phyloP scores from a whole-genome alignment of 768 basidiomycete species.

The Tylopilus subfusipes region DNA sequence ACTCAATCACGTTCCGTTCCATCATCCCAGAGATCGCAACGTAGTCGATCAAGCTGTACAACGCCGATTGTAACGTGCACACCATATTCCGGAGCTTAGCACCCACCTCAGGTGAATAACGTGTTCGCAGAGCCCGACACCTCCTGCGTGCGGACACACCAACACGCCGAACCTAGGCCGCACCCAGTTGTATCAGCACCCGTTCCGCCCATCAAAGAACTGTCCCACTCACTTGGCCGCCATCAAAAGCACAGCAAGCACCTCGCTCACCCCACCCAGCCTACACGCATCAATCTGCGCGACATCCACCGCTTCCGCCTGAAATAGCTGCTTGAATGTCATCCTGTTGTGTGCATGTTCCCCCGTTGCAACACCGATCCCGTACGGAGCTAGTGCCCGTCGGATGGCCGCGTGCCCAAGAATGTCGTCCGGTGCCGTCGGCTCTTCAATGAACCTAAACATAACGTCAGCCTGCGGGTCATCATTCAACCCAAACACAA shows the following conservation, averaged over 20 bases:
- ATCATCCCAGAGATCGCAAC: constrained; percentile 69
- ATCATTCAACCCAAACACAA: background rate
- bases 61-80: constrained; percentile 12
- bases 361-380: constrained; percentile 90
- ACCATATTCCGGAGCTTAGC: background rate
- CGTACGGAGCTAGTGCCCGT: constrained; percentile 69
- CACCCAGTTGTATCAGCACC: background rate
- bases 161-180: constrained; percentile 68
- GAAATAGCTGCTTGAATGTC: constrained; percentile 93
- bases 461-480: constrained; percentile 24
- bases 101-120: constrained; percentile 75
- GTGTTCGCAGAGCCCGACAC: constrained; percentile 90
- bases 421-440: constrained; percentile 88
- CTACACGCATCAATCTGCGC: constrained; percentile 88
- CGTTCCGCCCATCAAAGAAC: background rate
- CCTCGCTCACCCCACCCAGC: constrained; percentile 86
- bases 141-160: constrained; percentile 90
- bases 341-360: constrained; percentile 95
- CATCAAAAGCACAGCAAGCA: constrained; percentile 85
- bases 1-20: constrained; percentile 90
- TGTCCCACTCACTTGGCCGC: constrained; percentile 63
- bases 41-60: constrained; percentile 78
- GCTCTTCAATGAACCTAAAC: constrained; percentile 81
- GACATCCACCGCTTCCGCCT: constrained; percentile 86
- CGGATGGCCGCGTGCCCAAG: constrained; percentile 80